Percentiles rank a stretch among this genome's conserved stretches.
Conservation (phyloP, 805 yeast species). For the Cyberlindnera sargentensis region DNA sequence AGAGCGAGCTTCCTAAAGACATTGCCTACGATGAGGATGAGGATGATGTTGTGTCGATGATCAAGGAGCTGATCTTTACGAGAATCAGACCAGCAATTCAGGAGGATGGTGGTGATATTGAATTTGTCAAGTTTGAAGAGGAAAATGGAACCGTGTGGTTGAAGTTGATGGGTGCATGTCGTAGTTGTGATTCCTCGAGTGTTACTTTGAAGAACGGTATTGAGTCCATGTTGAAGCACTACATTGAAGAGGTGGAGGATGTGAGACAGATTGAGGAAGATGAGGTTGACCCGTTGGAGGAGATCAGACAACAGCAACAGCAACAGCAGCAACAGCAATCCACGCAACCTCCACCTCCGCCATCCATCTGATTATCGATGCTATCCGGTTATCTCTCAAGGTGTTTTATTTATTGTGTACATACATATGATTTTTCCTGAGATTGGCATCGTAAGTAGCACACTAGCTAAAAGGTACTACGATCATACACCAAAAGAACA, state of each 20-base stretch:
- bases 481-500: neutral
- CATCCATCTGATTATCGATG: slow-evolving; percentile 1
- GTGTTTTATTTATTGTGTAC: neutral
- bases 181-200: slow-evolving; percentile 62
- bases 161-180: slow-evolving; percentile 61
- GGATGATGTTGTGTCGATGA: slow-evolving; percentile 59
- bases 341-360: slow-evolving; percentile 15
- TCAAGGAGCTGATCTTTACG: slow-evolving; percentile 62
- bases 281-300: slow-evolving; percentile 17
- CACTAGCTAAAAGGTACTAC: neutral
- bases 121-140: slow-evolving; percentile 56
- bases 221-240: slow-evolving; percentile 63
- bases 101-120: slow-evolving; percentile 73
- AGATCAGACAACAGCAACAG: neutral
- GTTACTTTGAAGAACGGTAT: slow-evolving; percentile 64
- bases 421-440: neutral
- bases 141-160: slow-evolving; percentile 51
- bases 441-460: neutral
- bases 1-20: slow-evolving; percentile 25
- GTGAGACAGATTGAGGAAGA: slow-evolving; percentile 47
- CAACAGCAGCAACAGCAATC: slow-evolving; percentile 10
- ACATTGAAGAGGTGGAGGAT: slow-evolving; percentile 57
- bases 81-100: slow-evolving; percentile 68
- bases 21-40: slow-evolving; percentile 49
- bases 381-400: no score